Evolutionary conservation across 805 yeast species (phyloP).

Genomic region (Ogataea trehalophila): DNA sequence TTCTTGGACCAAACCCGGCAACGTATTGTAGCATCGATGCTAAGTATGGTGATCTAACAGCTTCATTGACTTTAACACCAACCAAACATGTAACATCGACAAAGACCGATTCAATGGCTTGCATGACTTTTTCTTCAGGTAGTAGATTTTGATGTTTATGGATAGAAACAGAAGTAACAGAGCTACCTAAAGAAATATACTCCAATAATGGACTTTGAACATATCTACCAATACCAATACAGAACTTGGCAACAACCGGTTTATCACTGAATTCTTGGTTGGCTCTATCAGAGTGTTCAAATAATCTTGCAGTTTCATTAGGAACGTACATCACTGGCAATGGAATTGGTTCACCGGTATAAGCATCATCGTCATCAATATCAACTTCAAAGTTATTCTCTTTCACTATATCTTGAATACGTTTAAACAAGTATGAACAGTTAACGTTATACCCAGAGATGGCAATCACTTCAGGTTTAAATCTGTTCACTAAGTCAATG

Average conservation of each 20-base stretch:
- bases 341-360: conserved; percentile 30
- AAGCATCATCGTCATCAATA: conserved; percentile 37
- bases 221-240: conserved; percentile 86
- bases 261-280: conserved; percentile 77
- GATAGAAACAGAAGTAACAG: conserved; percentile 61
- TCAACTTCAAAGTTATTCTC: conserved; percentile 49
- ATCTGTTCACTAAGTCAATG: conserved; percentile 50
- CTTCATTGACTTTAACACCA: conserved; percentile 91
- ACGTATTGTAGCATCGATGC: conserved; percentile 72
- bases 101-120: conserved; percentile 71
- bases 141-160: conserved; percentile 67
- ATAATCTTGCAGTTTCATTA: conserved; percentile 90
- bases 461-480: conserved; percentile 86
- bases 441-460: conserved; percentile 82
- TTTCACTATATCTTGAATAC: conserved; percentile 51
- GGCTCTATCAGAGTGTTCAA: conserved; percentile 75
- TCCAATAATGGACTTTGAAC: conserved; percentile 91
- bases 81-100: conserved; percentile 89
- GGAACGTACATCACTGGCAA: conserved; percentile 78
- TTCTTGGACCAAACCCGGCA: conserved; percentile 94
- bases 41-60: conserved; percentile 68
- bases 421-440: conserved; percentile 56
- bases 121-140: conserved; percentile 54
- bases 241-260: conserved; percentile 73
- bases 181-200: conserved; percentile 75